Conservation (phyloP, 2,329 filamentous ascomycete species). For the Lachnellula cervina region DNA sequence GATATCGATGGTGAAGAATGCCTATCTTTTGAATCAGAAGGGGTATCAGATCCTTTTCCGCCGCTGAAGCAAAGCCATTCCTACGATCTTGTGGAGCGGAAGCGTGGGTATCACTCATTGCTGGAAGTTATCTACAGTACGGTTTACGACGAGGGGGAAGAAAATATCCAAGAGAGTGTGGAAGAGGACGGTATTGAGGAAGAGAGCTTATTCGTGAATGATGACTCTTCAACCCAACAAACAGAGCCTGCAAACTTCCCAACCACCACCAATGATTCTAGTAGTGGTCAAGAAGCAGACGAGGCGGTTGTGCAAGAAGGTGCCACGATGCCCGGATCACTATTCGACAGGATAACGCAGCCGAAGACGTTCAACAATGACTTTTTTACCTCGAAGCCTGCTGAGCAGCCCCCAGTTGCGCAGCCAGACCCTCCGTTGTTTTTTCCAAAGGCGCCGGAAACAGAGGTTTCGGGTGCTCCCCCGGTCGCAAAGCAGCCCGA, state of each 20-base stretch:
- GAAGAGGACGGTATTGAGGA: conserved; percentile 31
- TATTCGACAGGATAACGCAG: conserved; percentile 13
- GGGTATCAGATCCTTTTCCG: conserved; percentile 38
- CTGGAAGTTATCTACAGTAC: conserved; percentile 53
- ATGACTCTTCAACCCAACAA: conserved; percentile 3
- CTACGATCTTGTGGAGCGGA: conserved; percentile 52
- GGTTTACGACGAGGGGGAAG: conserved; percentile 39
- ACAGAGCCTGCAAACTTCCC: not conserved
- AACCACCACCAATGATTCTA: not conserved
- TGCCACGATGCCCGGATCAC: conserved; percentile 6
- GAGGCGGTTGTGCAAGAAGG: not conserved
- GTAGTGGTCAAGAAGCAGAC: not conserved
- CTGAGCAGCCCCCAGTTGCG: not conserved
- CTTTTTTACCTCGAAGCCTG: conserved; percentile 2
- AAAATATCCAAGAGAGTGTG: not conserved
- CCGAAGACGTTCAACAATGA: conserved; percentile 4
- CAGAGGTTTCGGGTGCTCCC: not conserved
- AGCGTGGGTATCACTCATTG: conserved; percentile 48
- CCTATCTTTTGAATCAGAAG: conserved; percentile 27
- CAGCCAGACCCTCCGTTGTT: not conserved
- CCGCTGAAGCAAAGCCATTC: conserved; percentile 54
- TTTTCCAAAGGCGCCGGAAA: not conserved
- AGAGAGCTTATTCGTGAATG: conserved; percentile 24
- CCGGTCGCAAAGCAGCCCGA: not conserved
- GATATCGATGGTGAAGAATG: conserved; percentile 34